These are phyloP conservation scores for Ophiostoma sp. DNA, from an alignment of 2,329 filamentous ascomycete genomes.

Conservation along the genomic window DNA sequence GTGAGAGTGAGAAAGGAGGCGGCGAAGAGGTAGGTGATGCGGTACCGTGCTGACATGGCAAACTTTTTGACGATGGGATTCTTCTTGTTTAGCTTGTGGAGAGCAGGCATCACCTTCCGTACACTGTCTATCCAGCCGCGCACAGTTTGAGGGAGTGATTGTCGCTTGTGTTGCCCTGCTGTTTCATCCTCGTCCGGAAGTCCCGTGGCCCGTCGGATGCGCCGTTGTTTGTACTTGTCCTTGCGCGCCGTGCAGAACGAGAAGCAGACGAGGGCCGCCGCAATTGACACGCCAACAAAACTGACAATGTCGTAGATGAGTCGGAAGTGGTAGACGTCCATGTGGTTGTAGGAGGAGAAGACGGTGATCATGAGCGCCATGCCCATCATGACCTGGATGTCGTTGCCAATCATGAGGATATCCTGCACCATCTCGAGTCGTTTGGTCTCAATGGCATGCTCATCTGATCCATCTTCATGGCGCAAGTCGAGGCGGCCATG, in stretches of 20 bases:
- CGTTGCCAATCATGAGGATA: constrained; percentile 40
- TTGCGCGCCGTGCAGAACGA: constrained; percentile 26
- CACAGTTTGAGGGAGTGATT: background rate
- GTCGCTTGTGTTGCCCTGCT: background rate
- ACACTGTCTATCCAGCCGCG: background rate
- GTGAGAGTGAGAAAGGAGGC: constrained; percentile 28
- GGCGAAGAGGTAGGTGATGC: constrained; percentile 35
- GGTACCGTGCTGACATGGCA: constrained; percentile 32
- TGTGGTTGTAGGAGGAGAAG: constrained; percentile 32
- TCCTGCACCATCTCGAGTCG: constrained; percentile 37
- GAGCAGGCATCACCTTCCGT: background rate
- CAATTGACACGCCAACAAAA: constrained; percentile 38
- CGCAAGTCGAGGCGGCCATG: constrained; percentile 34
- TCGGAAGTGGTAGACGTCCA: constrained; percentile 39
- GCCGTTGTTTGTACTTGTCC: constrained; percentile 13
- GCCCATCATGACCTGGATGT: constrained; percentile 36
- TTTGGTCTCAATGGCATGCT: constrained; percentile 36
- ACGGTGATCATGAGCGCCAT: constrained; percentile 37
- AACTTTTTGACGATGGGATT: constrained; percentile 13
- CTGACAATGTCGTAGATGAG: constrained; percentile 39
- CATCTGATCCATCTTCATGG: constrained; percentile 34
- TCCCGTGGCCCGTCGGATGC: background rate
- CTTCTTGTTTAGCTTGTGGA: constrained; percentile 5
- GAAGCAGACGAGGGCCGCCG: constrained; percentile 39
- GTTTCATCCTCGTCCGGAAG: background rate